phyloP scores from a whole-genome alignment of 139 green algal genomes.

The Zygnema circumcarinatum region DNA sequence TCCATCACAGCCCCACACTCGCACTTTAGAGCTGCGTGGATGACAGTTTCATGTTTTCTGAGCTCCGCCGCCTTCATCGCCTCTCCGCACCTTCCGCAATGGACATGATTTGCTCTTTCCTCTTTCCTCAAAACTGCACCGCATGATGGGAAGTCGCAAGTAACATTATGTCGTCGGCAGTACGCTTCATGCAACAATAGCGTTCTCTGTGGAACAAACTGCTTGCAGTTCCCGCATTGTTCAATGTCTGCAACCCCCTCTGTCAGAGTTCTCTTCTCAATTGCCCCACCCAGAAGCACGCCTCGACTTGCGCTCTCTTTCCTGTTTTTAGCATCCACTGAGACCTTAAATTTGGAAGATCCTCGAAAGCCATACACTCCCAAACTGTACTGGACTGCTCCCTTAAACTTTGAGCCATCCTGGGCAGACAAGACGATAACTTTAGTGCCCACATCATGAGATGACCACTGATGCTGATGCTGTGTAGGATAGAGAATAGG shows the following conservation, averaged over 20 bases:
- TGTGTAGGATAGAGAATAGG: constrained; percentile 38
- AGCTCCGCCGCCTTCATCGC: constrained; percentile 30
- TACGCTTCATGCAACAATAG: constrained; percentile 55
- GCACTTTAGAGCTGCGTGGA: constrained; percentile 31
- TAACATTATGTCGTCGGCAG: constrained; percentile 54
- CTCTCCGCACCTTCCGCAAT: constrained; percentile 50
- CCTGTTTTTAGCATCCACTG: not conserved
- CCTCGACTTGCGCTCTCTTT: not conserved
- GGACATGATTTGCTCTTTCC: constrained; percentile 31
- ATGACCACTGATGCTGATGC: constrained; percentile 28
- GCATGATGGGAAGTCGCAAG: constrained; percentile 48
- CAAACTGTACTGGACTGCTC: constrained; percentile 11
- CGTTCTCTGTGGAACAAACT: constrained; percentile 36
- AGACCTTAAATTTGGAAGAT: constrained; percentile 2
- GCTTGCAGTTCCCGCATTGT: constrained; percentile 51
- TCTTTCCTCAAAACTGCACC: constrained; percentile 14
- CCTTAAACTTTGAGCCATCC: constrained; percentile 1
- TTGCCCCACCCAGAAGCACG: not conserved
- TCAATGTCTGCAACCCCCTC: not conserved
- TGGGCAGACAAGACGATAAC: constrained; percentile 25
- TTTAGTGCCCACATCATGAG: constrained; percentile 48
- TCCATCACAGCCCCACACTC: constrained; percentile 46
- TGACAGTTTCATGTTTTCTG: constrained; percentile 46
- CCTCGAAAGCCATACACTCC: constrained; percentile 36
- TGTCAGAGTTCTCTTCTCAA: not conserved